phyloP scores from a whole-genome alignment of 345 rosid species.

The Citrus unshiu region DNA sequence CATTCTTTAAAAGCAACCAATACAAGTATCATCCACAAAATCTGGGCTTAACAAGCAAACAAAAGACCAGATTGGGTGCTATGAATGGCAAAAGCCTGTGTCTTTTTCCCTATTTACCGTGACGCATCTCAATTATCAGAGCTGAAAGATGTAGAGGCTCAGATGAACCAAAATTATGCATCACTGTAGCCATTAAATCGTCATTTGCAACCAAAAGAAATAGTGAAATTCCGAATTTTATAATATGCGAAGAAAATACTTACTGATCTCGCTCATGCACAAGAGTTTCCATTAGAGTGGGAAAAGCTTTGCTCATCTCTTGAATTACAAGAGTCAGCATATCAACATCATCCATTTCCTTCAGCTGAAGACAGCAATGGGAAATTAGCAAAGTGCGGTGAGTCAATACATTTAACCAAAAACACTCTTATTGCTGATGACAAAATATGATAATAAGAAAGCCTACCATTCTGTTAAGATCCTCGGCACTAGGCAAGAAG shows the following conservation, averaged over 20 bases:
- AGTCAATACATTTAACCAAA: neutral
- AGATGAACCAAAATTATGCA: neutral
- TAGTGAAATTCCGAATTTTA: neutral
- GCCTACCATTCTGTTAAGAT: slow-evolving; percentile 76
- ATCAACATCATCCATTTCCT: slow-evolving; percentile 90
- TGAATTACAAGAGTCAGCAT: slow-evolving; percentile 95
- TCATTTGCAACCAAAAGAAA: neutral
- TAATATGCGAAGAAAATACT: slow-evolving; percentile 32
- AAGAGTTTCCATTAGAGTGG: slow-evolving; percentile 90
- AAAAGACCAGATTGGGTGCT: neutral
- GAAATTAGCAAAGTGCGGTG: slow-evolving; percentile 5
- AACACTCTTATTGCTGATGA: slow-evolving; percentile 1
- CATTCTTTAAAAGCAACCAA: neutral
- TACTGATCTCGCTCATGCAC: slow-evolving; percentile 97
- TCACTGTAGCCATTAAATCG: neutral
- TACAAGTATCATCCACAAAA: neutral
- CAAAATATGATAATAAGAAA: neutral
- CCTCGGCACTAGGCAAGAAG: slow-evolving; percentile 74
- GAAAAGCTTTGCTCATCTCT: slow-evolving; percentile 98
- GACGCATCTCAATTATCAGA: neutral
- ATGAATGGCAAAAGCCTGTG: neutral
- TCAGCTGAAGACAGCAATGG: slow-evolving; percentile 48
- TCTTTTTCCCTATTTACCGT: neutral
- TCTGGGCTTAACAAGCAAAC: neutral
- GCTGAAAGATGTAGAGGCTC: neutral